Conservation (phyloP, 805 yeast genomes). For the Zygosaccharomyces lentus region DNA sequence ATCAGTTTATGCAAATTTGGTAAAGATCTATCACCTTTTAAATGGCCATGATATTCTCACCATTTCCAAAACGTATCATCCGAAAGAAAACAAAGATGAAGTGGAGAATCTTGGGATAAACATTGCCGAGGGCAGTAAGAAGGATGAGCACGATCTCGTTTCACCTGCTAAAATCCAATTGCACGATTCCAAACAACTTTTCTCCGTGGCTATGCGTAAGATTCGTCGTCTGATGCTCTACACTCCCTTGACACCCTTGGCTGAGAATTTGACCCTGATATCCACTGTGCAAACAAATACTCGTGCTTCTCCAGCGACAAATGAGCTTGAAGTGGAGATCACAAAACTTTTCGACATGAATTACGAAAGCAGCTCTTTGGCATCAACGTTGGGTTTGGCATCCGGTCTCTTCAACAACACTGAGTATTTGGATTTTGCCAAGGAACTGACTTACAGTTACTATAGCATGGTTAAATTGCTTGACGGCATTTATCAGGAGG, state of each 20-base stretch:
- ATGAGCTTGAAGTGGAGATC: conserved; percentile 24
- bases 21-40: conserved; percentile 45
- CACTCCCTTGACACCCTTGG: conserved; percentile 44
- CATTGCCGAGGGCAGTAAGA: neutral
- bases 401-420: conserved; percentile 35
- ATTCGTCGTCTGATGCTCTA: conserved; percentile 42
- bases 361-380: conserved; percentile 49
- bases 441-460: conserved; percentile 47
- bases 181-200: conserved; percentile 29
- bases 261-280: conserved; percentile 20
- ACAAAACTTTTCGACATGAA: conserved; percentile 39
- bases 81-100: neutral
- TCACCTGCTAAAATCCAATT: conserved; percentile 1
- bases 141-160: neutral
- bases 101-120: neutral
- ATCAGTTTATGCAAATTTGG: conserved; percentile 42
- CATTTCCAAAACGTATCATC: conserved; percentile 13
- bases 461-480: conserved; percentile 39
- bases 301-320: conserved; percentile 21
- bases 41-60: conserved; percentile 35
- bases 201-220: conserved; percentile 36
- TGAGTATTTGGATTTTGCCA: conserved; percentile 32
- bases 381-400: conserved; percentile 51
- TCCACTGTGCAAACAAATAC: conserved; percentile 20
- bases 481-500: conserved; percentile 37